A percentile compares a stretch with the other conserved stretches of the same genome.
Evolutionary conservation across 305 asterid species (phyloP).

Genomic region (Solanum hybrid): DNA sequence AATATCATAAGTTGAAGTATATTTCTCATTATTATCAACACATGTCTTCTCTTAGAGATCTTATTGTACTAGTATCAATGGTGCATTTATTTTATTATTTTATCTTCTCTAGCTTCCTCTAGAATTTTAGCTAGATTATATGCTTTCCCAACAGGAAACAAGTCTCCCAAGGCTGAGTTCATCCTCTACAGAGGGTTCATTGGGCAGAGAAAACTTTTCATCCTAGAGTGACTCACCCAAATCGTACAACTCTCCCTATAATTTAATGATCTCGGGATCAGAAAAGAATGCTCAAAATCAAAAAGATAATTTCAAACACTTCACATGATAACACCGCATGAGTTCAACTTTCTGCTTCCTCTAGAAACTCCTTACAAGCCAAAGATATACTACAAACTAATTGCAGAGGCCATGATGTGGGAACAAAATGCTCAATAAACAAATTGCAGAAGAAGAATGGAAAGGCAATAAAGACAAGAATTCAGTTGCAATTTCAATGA

Average conservation of each 20-base stretch:
- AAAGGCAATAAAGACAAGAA: too few relatives aligned
- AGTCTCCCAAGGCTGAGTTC: constrained; percentile 23
- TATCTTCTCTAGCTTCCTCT: background rate
- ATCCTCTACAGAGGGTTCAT: constrained; percentile 27
- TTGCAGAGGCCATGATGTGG: constrained; percentile 40
- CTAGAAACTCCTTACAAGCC: constrained; percentile 14
- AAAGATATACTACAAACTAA: constrained; percentile 23
- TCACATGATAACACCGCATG: constrained; percentile 13
- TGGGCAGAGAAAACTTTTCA: constrained; percentile 25
- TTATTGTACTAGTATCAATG: background rate
- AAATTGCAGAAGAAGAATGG: too few relatives aligned
- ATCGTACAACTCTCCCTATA: constrained; percentile 10
- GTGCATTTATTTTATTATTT: background rate
- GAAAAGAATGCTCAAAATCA: constrained; percentile 13
- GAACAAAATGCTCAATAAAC: constrained; percentile 26
- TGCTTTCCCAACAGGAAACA: constrained; percentile 21
- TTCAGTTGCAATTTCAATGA: too few relatives aligned
- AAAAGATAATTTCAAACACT: constrained; percentile 18
- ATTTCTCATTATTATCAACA: background rate
- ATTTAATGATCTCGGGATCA: constrained; percentile 10
- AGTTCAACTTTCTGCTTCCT: constrained; percentile 11
- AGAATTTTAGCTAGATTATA: background rate
- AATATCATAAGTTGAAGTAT: background rate
- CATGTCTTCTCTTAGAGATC: background rate
- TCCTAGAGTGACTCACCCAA: constrained; percentile 21